phyloP scores from a whole-genome alignment of 2,329 filamentous ascomycete species.

The Emergomyces orientalis region DNA sequence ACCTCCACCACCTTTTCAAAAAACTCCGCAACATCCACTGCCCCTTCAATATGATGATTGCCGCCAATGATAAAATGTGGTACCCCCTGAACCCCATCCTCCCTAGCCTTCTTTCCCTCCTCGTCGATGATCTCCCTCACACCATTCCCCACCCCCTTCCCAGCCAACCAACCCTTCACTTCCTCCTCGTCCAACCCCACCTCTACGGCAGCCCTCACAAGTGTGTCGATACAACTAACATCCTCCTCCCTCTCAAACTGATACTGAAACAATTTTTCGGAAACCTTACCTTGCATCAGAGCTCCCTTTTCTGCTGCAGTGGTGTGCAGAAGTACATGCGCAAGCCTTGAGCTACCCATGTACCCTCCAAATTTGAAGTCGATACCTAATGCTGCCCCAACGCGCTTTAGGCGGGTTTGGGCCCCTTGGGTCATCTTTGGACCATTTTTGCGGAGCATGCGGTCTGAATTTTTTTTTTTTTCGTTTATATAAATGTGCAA shows the following conservation, averaged over 20 bases:
- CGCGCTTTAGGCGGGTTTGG: slow-evolving; percentile 16
- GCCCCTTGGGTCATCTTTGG: slow-evolving; percentile 13
- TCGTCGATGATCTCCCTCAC: slow-evolving; percentile 10
- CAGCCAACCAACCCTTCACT: slow-evolving; percentile 13
- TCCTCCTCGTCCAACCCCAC: slow-evolving; percentile 11
- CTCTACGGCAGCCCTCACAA: slow-evolving; percentile 12
- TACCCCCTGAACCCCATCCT: slow-evolving; percentile 14
- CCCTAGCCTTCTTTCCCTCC: slow-evolving; percentile 10
- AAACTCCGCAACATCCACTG: slow-evolving; percentile 16
- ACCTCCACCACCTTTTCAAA: slow-evolving; percentile 14
- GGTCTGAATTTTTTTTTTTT: slow-evolving; percentile 10
- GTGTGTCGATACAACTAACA: slow-evolving; percentile 12
- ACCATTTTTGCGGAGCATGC: slow-evolving; percentile 17
- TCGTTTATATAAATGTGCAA: not conserved
- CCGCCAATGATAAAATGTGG: slow-evolving; percentile 19
- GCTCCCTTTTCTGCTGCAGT: not conserved
- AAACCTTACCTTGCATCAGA: slow-evolving; percentile 11
- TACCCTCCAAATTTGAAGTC: slow-evolving; percentile 17
- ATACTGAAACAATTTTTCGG: slow-evolving; percentile 15
- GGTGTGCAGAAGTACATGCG: slow-evolving; percentile 16
- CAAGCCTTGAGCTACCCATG: slow-evolving; percentile 17
- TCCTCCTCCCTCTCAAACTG: slow-evolving; percentile 19
- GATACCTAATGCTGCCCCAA: slow-evolving; percentile 14
- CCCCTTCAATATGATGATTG: slow-evolving; percentile 14
- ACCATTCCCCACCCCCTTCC: slow-evolving; percentile 3